phyloP scores from a whole-genome alignment of 768 basidiomycete species.

The Mycena haematopus region DNA sequence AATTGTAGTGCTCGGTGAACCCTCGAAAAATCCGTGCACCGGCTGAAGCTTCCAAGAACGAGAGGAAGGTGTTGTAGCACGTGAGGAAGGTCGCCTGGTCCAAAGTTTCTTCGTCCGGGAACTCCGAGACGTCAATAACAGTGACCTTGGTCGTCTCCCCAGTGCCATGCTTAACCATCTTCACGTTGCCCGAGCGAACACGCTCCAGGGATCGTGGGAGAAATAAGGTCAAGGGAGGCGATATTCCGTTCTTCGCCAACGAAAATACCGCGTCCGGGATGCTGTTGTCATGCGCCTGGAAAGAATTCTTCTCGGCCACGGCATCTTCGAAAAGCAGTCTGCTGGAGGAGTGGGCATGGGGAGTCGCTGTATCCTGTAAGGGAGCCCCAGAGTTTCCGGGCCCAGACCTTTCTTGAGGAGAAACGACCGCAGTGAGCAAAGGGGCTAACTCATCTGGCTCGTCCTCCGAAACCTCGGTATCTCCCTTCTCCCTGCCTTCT shows the following conservation, averaged over 20 bases:
- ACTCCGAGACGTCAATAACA: conserved; percentile 10
- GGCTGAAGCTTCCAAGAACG: not conserved
- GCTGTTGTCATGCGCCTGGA: conserved; percentile 2
- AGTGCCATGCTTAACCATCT: conserved; percentile 14
- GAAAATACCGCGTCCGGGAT: conserved; percentile 7
- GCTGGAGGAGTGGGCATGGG: too few species aligned
- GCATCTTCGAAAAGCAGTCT: conserved; percentile 8
- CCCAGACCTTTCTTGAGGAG: too few species aligned
- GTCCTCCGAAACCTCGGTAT: too few species aligned
- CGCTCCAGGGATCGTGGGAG: conserved; percentile 2
- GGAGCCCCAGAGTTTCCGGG: too few species aligned
- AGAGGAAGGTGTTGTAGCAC: conserved; percentile 13
- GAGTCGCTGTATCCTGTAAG: too few species aligned
- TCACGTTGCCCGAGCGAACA: conserved; percentile 14
- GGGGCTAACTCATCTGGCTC: too few species aligned
- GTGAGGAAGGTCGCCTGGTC: conserved; percentile 5
- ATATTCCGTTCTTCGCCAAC: conserved; percentile 19
- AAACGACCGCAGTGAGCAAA: too few species aligned
- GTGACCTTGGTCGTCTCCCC: conserved; percentile 6
- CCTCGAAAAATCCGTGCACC: not conserved
- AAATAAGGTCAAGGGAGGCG: conserved; percentile 9
- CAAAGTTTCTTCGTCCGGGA: conserved; percentile 3
- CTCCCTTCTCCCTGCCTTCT: too few species aligned
- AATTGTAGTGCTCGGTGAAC: conserved; percentile 4
- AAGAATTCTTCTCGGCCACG: not conserved